Percentiles rank a stretch among this genome's conserved stretches.
These are phyloP conservation scores for Debaryomyces prosopidis DNA, from an alignment of 805 yeast species.

Conservation along the genomic window DNA sequence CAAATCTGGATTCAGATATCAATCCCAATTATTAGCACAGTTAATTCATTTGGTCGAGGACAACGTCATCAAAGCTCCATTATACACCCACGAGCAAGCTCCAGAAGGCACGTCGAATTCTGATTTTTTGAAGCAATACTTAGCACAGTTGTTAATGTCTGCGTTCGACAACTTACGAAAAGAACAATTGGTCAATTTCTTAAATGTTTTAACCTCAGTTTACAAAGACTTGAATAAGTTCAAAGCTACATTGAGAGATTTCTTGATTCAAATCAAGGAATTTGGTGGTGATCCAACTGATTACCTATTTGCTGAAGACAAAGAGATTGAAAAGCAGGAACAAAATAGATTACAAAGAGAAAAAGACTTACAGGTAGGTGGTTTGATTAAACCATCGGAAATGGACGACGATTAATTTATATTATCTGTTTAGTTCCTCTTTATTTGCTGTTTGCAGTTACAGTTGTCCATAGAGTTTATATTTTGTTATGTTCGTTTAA, in stretches of 20 bases:
- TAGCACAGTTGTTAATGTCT: constrained; percentile 74
- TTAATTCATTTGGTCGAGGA: constrained; percentile 81
- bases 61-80: constrained; percentile 70
- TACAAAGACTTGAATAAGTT: constrained; percentile 76
- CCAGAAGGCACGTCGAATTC: constrained; percentile 84
- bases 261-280: constrained; percentile 93
- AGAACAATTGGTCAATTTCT: constrained; percentile 80
- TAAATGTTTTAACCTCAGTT: constrained; percentile 70
- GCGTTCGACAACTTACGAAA: constrained; percentile 93
- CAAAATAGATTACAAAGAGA: constrained; percentile 71
- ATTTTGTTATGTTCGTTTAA: background rate
- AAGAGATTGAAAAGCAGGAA: constrained; percentile 72
- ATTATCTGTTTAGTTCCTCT: background rate
- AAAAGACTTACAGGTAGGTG: constrained; percentile 85
- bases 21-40: constrained; percentile 79
- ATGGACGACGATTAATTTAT: constrained; percentile 64
- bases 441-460: background rate
- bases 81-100: constrained; percentile 78
- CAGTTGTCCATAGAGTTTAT: background rate
- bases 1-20: constrained; percentile 91
- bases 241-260: constrained; percentile 86
- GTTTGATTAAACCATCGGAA: constrained; percentile 91
- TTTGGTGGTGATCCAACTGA: constrained; percentile 95
- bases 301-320: constrained; percentile 91
- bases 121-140: constrained; percentile 73